Percentiles rank a stretch among this genome's conserved stretches.
Evolutionary conservation across 1,284 basidiomycete species (phyloP).

Genomic region (Papiliotrema fonsecae): DNA sequence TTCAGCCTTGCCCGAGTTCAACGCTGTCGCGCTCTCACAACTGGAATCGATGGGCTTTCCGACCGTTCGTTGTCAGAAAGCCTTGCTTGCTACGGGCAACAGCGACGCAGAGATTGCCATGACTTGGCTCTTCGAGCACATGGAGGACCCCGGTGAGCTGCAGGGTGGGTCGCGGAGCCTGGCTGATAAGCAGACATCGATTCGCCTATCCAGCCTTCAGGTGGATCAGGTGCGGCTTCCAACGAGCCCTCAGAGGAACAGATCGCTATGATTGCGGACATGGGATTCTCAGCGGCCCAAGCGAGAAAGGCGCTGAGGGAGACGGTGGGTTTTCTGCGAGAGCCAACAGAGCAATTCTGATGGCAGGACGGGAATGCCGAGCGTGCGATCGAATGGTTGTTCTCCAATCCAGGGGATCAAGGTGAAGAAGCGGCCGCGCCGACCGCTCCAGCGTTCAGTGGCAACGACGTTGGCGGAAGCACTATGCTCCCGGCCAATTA

Average conservation of each 20-base stretch:
- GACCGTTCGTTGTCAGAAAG: slow-evolving; percentile 73
- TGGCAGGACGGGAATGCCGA: slow-evolving; percentile 67
- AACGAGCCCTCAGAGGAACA: slow-evolving; percentile 64
- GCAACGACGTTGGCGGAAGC: slow-evolving; percentile 21
- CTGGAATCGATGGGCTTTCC: slow-evolving; percentile 88
- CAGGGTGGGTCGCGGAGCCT: background rate
- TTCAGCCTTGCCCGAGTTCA: slow-evolving; percentile 58
- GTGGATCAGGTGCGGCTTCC: slow-evolving; percentile 28
- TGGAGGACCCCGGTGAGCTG: slow-evolving; percentile 79
- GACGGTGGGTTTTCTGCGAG: slow-evolving; percentile 58
- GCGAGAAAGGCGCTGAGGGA: slow-evolving; percentile 82
- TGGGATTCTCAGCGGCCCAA: slow-evolving; percentile 86
- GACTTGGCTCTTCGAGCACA: slow-evolving; percentile 93
- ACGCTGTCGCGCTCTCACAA: slow-evolving; percentile 66
- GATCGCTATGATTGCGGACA: slow-evolving; percentile 71
- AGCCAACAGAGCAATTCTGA: background rate
- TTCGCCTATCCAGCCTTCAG: slow-evolving; percentile 58
- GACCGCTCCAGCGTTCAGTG: slow-evolving; percentile 8
- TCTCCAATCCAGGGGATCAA: slow-evolving; percentile 83
- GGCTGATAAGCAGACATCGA: slow-evolving; percentile 66
- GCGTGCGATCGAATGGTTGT: slow-evolving; percentile 94
- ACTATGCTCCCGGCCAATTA: slow-evolving; percentile 69
- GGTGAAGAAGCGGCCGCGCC: slow-evolving; percentile 53
- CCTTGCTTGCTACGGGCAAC: slow-evolving; percentile 82
- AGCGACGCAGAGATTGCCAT: slow-evolving; percentile 75